Percentiles rank a stretch among this genome's conserved stretches.
phyloP scores from a whole-genome alignment of 345 rosid species.

The Excoecaria agallocha region DNA sequence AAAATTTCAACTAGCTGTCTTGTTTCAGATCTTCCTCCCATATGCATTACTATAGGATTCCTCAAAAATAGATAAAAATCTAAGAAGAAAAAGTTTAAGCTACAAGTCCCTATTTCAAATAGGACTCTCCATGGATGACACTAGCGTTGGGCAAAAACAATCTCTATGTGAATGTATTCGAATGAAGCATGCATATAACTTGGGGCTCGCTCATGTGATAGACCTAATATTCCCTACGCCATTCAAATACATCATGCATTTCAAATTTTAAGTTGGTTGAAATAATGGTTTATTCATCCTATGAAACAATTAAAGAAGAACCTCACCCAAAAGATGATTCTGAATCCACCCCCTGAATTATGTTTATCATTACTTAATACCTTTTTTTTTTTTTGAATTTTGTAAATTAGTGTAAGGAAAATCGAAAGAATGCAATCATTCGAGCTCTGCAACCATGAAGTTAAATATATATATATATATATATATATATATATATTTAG shows the following conservation, averaged over 20 bases:
- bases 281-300: not conserved
- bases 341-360: not conserved
- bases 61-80: not conserved
- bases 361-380: not conserved
- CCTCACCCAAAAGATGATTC: not conserved
- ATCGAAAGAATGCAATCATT: not conserved
- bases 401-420: not conserved
- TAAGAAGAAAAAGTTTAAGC: not conserved
- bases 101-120: not conserved
- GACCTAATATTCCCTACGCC: too few species aligned
- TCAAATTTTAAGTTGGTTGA: not conserved
- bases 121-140: not conserved
- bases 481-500: too few species aligned
- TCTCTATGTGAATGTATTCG: not conserved
- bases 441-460: not conserved
- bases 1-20: not conserved
- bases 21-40: not conserved
- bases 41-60: not conserved
- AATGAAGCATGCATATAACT: not conserved
- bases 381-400: not conserved
- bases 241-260: not conserved
- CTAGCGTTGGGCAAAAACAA: not conserved
- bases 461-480: too few species aligned
- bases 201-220: not conserved
- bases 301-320: not conserved